phyloP scores from a whole-genome alignment of 2,329 filamentous ascomycete genomes.

The Cytospora schulzeri region DNA sequence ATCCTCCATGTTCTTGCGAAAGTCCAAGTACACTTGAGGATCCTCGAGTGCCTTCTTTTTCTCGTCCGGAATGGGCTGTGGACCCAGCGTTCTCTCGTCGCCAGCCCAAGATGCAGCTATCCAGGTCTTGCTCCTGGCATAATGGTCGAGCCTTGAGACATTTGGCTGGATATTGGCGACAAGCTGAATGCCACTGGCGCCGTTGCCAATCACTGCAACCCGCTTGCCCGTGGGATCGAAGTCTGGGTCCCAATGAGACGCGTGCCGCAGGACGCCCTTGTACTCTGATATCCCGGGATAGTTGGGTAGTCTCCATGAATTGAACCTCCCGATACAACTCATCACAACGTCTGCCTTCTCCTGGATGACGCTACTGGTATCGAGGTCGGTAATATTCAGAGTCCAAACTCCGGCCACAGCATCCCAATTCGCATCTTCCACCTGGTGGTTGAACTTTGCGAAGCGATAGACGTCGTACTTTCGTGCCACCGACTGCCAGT shows the following conservation, averaged over 20 bases:
- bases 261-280: conserved; percentile 59
- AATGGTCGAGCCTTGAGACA: conserved; percentile 61
- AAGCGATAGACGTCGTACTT: conserved; percentile 67
- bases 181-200: conserved; percentile 61
- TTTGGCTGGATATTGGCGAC: conserved; percentile 54
- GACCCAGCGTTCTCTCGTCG: conserved; percentile 54
- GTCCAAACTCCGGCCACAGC: conserved; percentile 56
- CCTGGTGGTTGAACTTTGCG: conserved; percentile 56
- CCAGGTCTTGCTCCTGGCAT: conserved; percentile 68
- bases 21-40: conserved; percentile 61
- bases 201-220: conserved; percentile 65
- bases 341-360: conserved; percentile 63
- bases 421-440: conserved; percentile 60
- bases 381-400: conserved; percentile 47
- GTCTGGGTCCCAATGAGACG: conserved; percentile 59
- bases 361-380: conserved; percentile 41
- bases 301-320: conserved; percentile 64
- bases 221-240: conserved; percentile 53
- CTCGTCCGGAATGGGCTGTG: conserved; percentile 57
- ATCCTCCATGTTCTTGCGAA: conserved; percentile 58
- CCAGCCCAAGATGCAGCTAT: conserved; percentile 64
- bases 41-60: conserved; percentile 60
- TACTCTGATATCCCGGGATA: conserved; percentile 60
- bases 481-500: conserved; percentile 63
- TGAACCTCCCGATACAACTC: conserved; percentile 66